Base-by-base conservation (phyloP, 345 rosid species). In the Citrus inodora region DNA sequence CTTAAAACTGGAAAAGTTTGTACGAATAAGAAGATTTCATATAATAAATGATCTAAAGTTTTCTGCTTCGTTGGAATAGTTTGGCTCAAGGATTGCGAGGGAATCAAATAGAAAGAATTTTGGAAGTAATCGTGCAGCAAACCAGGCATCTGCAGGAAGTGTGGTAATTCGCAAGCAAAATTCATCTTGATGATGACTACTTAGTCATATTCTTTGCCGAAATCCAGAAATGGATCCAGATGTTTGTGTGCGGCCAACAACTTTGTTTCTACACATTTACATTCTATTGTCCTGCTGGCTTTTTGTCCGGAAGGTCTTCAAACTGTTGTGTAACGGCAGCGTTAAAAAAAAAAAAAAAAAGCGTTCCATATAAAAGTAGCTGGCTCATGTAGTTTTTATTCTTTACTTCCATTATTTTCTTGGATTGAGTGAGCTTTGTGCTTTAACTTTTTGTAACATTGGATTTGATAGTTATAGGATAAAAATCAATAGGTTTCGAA, bases 101-200 rank as follows among this genome's bases (percentile, higher is more conserved):
- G 97, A 93, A 83, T 95, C 98, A 21, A 95, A 93, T 79, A 76
- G 94, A 58, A 91, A 89, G 88, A 93, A 90, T 69, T 93, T 95
- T 69, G 97, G 98, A 80, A 95, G 99, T 67, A 95, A 90, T 72
- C 97, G 97, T 1, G 98, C 98, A 0, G 99, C 99, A 19, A 95
- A 95, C 86, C 94, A 89, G 82, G 99, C 97, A 37, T 92, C 98
- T 63, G 98, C 98, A 0, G 99, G 98, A 68, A 91, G 97, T 56
- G 87, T 79, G 71, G 85, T 86, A 6, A 82, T 91, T 70, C 48
- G 75, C 7, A 35, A 81, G 35, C 89, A 82, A 8, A 86, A 77
- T 40, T 56, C 32, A 33, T 32, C 42, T 77, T 74, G 37, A 33
- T 51, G 24, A 65, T 51, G 24, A 37, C 78, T 40, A 8, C 4